phyloP scores from a whole-genome alignment of 192 early-diverging fungal genomes.

The Coemansia sp. region DNA sequence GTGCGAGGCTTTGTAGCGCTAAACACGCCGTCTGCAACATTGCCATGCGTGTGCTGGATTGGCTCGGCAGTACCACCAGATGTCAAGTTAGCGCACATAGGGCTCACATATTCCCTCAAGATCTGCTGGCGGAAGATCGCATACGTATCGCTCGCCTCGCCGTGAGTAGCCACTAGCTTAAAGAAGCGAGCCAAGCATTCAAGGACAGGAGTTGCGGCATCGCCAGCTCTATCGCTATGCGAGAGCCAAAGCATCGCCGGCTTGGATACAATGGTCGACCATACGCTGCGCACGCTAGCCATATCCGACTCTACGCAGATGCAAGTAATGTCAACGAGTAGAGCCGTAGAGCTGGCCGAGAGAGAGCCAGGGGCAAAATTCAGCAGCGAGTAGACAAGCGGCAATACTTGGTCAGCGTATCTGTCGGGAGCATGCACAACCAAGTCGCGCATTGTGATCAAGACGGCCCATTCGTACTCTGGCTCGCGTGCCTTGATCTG shows the following conservation, averaged over 20 bases:
- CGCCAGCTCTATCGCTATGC: neutral
- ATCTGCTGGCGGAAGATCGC: conserved; percentile 25
- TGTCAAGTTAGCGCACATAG: neutral
- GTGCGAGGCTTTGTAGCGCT: neutral
- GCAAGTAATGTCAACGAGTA: conserved; percentile 21
- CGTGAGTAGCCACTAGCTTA: conserved; percentile 15
- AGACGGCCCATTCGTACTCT: conserved; percentile 37
- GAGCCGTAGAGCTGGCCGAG: conserved; percentile 13
- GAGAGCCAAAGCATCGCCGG: conserved; percentile 17
- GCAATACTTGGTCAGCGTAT: conserved; percentile 36
- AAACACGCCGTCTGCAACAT: conserved; percentile 9
- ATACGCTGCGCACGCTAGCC: conserved; percentile 29
- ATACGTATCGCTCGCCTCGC: conserved; percentile 23
- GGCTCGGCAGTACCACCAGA: neutral
- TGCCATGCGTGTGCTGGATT: neutral
- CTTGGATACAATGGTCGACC: conserved; percentile 17
- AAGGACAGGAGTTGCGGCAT: conserved; percentile 2
- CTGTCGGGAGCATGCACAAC: conserved; percentile 13
- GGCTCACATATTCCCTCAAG: neutral
- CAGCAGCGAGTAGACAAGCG: conserved; percentile 25
- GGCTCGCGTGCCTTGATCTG: neutral
- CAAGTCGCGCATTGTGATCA: conserved; percentile 28
- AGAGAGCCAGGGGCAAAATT: conserved; percentile 14
- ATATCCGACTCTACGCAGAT: conserved; percentile 19
- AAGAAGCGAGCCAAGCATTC: conserved; percentile 19